Conservation (phyloP, 805 yeast genomes). For the Zygoascus tannicola region DNA sequence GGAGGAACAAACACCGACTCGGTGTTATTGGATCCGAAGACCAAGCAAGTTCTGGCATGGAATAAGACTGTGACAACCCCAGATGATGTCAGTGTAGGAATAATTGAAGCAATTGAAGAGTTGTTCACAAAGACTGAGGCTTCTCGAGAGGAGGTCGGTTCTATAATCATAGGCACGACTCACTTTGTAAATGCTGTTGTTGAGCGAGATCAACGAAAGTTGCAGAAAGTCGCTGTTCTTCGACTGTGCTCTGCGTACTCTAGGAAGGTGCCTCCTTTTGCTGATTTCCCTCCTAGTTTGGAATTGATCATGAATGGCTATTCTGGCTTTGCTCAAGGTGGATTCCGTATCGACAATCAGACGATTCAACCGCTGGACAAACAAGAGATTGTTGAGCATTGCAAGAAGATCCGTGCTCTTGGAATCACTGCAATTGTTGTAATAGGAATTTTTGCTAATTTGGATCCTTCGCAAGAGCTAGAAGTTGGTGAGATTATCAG, state of each 20-base stretch:
- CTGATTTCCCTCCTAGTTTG: conserved; percentile 33
- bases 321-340: conserved; percentile 10
- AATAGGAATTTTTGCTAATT: conserved; percentile 35
- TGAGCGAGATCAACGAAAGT: conserved; percentile 36
- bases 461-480: conserved; percentile 33
- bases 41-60: conserved; percentile 34
- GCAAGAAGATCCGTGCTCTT: conserved; percentile 25
- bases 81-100: conserved; percentile 37
- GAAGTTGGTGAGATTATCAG: conserved; percentile 29
- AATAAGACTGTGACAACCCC: conserved; percentile 39
- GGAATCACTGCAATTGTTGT: conserved; percentile 32
- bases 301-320: conserved; percentile 9
- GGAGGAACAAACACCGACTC: conserved; percentile 47
- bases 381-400: conserved; percentile 18
- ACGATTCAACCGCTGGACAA: conserved; percentile 7
- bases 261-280: conserved; percentile 33
- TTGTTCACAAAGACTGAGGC: conserved; percentile 21
- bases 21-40: conserved; percentile 31
- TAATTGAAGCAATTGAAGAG: conserved; percentile 29
- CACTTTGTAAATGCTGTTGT: conserved; percentile 46
- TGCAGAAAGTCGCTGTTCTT: conserved; percentile 38
- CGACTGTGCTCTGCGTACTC: conserved; percentile 39
- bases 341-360: conserved; percentile 13
- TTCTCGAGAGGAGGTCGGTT: conserved; percentile 10
- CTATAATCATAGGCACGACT: conserved; percentile 44